These are phyloP conservation scores for Paraphaeosphaeria minitans DNA, from an alignment of 2,329 filamentous ascomycete genomes.

Conservation along the genomic window DNA sequence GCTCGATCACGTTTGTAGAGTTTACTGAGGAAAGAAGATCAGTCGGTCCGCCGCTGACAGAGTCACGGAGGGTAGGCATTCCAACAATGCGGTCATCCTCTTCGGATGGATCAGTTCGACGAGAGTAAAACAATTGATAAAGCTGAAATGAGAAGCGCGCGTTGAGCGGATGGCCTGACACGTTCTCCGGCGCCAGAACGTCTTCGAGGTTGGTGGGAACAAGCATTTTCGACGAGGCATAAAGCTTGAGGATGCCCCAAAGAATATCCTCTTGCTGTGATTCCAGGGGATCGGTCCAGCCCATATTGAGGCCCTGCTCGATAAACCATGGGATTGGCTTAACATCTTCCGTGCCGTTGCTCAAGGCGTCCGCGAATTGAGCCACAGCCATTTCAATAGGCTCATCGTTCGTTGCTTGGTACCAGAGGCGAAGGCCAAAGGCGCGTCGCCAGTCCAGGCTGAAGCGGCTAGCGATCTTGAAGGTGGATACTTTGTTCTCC, in stretches of 20 bases:
- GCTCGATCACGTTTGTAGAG: conserved; percentile 47
- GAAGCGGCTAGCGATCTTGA: conserved; percentile 83
- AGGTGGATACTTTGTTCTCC: conserved; percentile 80
- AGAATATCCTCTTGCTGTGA: conserved; percentile 74
- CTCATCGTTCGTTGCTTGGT: conserved; percentile 71
- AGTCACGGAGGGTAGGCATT: conserved; percentile 36
- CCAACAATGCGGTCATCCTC: conserved; percentile 34
- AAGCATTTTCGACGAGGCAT: conserved; percentile 62
- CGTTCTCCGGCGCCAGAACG: conserved; percentile 75
- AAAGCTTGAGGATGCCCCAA: conserved; percentile 85
- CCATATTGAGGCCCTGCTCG: conserved; percentile 61
- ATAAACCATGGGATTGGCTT: conserved; percentile 74
- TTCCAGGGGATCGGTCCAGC: conserved; percentile 66
- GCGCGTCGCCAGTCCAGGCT: conserved; percentile 90
- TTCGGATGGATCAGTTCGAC: conserved; percentile 31
- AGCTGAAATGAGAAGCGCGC: conserved; percentile 85
- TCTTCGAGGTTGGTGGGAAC: conserved; percentile 63
- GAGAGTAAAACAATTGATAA: conserved; percentile 59
- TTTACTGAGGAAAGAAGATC: conserved; percentile 40
- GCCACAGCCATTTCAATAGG: conserved; percentile 73
- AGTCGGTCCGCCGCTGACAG: conserved; percentile 17
- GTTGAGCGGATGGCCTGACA: conserved; percentile 75
- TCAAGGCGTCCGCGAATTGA: conserved; percentile 75
- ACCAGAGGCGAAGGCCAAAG: conserved; percentile 91
- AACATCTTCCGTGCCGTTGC: conserved; percentile 69